Percentiles rank a stretch among this genome's conserved stretches.
Conservation (phyloP, 192 early-diverging fungal genomes). For the Dissophora globulifera region DNA sequence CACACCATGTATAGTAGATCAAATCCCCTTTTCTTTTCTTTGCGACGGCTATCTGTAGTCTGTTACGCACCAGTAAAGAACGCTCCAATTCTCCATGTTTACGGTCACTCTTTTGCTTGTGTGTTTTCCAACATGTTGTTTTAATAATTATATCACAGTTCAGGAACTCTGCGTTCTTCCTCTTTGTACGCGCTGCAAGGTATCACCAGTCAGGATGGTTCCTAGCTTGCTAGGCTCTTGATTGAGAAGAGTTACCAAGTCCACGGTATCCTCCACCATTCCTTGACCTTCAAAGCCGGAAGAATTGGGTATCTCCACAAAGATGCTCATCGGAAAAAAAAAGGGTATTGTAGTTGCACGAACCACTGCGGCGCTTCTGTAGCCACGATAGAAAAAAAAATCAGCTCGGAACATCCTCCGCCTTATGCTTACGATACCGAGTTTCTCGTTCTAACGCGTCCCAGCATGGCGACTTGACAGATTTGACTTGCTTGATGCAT, state of each 20-base stretch:
- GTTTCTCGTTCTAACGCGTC: too few species aligned
- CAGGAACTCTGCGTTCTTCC: too few species aligned
- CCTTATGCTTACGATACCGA: constrained; percentile 54
- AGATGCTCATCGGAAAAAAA: constrained; percentile 70
- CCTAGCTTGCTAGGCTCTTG: constrained; percentile 78
- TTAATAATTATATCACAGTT: too few species aligned
- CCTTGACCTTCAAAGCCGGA: constrained; percentile 85
- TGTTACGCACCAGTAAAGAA: too few species aligned
- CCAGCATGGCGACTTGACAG: constrained; percentile 86
- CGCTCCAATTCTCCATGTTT: too few species aligned
- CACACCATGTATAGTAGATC: too few species aligned
- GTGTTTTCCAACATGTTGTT: too few species aligned
- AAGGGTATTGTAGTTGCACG: not conserved
- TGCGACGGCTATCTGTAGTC: too few species aligned
- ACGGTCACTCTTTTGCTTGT: too few species aligned
- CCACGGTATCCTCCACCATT: constrained; percentile 82
- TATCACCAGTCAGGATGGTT: constrained; percentile 85
- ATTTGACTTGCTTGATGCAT: constrained; percentile 79
- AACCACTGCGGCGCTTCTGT: not conserved
- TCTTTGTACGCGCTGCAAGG: constrained; percentile 46
- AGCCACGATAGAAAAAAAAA: not conserved
- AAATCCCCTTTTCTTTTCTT: too few species aligned
- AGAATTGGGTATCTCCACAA: constrained; percentile 81
- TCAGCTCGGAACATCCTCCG: not conserved
- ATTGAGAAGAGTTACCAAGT: constrained; percentile 80